phyloP scores from a whole-genome alignment of 768 basidiomycete genomes.

The Rhodocollybia butyracea region DNA sequence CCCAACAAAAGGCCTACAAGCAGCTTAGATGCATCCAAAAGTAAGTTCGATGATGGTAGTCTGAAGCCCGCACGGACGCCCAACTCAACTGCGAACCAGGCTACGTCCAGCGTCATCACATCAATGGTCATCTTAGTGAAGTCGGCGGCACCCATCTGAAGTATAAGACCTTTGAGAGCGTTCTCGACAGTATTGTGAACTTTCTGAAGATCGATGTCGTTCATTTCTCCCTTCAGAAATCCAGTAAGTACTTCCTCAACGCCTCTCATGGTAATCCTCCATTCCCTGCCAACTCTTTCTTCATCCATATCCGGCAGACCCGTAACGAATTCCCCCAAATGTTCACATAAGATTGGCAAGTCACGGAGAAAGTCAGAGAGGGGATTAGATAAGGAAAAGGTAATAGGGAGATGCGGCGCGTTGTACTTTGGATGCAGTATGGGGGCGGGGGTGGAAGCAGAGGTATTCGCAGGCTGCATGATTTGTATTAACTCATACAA shows the following conservation, averaged over 20 bases:
- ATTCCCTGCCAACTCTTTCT: slow-evolving; percentile 29
- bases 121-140: slow-evolving; percentile 30
- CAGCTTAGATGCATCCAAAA: neutral
- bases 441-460: slow-evolving; percentile 30
- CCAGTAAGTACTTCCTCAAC: slow-evolving; percentile 47
- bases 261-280: slow-evolving; percentile 35
- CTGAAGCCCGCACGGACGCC: slow-evolving; percentile 22
- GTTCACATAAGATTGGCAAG: slow-evolving; percentile 46
- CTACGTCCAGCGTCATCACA: slow-evolving; percentile 37
- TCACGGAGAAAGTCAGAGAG: slow-evolving; percentile 40
- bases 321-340: slow-evolving; percentile 34
- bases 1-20: slow-evolving; percentile 3
- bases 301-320: slow-evolving; percentile 33
- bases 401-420: slow-evolving; percentile 28
- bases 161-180: slow-evolving; percentile 34
- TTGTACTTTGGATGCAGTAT: slow-evolving; percentile 23
- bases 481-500: slow-evolving; percentile 47
- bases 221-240: slow-evolving; percentile 29
- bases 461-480: neutral
- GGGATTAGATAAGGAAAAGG: slow-evolving; percentile 41
- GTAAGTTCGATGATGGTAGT: neutral
- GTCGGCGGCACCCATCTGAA: slow-evolving; percentile 33
- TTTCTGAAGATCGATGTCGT: slow-evolving; percentile 26
- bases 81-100: slow-evolving; percentile 67
- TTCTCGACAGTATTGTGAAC: slow-evolving; percentile 28